Conservation (phyloP, 1,139 yeast genomes). For the Blastobotrys proliferans region DNA sequence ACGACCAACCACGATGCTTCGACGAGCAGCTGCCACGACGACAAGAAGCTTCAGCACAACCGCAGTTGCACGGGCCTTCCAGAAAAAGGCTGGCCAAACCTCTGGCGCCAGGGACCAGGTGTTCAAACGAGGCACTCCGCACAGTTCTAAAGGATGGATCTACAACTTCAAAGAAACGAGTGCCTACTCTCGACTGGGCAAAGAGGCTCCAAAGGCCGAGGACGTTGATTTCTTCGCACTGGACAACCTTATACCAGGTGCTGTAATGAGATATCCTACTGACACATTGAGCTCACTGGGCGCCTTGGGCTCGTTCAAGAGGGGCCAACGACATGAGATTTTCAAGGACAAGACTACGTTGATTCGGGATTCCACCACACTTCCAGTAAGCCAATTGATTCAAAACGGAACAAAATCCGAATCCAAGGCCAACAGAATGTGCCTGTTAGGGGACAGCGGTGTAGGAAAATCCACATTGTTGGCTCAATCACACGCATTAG, state of each 20-base stretch:
- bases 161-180: constrained; percentile 31
- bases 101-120: constrained; percentile 17
- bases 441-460: constrained; percentile 70
- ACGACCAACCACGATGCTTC: too few relatives aligned
- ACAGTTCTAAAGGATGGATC: constrained; percentile 30
- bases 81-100: constrained; percentile 18
- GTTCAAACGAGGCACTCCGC: constrained; percentile 31
- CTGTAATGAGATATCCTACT: constrained; percentile 24
- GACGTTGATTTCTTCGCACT: constrained; percentile 16
- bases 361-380: constrained; percentile 37
- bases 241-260: constrained; percentile 15
- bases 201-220: constrained; percentile 16
- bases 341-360: constrained; percentile 46
- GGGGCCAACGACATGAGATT: constrained; percentile 50
- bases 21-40: too few relatives aligned
- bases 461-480: constrained; percentile 75
- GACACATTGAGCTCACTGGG: constrained; percentile 30
- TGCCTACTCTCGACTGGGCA: constrained; percentile 25
- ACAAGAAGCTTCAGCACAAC: constrained; percentile 17
- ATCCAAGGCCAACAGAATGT: constrained; percentile 47
- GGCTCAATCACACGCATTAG: constrained; percentile 66
- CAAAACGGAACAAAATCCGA: constrained; percentile 24
- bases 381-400: constrained; percentile 31
- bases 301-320: constrained; percentile 44
- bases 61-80: constrained; percentile 19